phyloP scores from a whole-genome alignment of 2,329 filamentous ascomycete genomes.

The Aspergillus sp. region DNA sequence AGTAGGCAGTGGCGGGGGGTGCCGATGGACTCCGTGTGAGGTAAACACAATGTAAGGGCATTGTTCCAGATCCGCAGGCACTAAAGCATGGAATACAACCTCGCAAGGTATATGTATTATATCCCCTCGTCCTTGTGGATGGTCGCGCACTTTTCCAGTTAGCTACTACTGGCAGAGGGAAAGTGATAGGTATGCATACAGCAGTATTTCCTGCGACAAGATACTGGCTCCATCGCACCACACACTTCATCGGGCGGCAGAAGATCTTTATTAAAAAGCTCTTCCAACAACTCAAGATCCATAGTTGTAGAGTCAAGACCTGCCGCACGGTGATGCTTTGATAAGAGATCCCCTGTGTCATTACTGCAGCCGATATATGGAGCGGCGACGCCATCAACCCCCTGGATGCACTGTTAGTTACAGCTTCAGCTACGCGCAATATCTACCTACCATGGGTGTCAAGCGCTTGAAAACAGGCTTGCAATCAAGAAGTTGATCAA shows the following conservation, averaged over 20 bases:
- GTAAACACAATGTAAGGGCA: conserved; percentile 13
- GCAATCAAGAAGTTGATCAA: conserved; percentile 9
- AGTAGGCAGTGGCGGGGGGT: conserved; percentile 14
- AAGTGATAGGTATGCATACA: background rate
- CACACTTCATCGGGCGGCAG: conserved; percentile 5
- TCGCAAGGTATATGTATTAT: conserved; percentile 4
- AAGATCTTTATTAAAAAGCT: conserved; percentile 9
- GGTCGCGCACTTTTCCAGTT: conserved; percentile 8
- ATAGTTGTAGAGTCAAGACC: conserved; percentile 1
- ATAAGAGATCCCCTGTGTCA: background rate
- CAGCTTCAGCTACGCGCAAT: background rate
- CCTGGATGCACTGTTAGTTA: background rate
- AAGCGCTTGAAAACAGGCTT: conserved; percentile 8
- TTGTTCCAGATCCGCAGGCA: conserved; percentile 8
- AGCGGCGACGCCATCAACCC: background rate
- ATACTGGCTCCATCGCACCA: conserved; percentile 1
- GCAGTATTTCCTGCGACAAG: background rate
- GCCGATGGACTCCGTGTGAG: conserved; percentile 13
- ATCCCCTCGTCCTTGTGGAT: conserved; percentile 8
- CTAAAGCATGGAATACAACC: conserved; percentile 12
- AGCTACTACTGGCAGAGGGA: background rate
- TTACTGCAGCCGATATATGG: conserved; percentile 10
- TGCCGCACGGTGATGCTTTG: conserved; percentile 2
- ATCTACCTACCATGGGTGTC: background rate
- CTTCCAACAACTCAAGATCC: conserved; percentile 8